Evolutionary conservation across 202 grass and related monocot species (phyloP).

Genomic region (Hordeum pubiflorum): DNA sequence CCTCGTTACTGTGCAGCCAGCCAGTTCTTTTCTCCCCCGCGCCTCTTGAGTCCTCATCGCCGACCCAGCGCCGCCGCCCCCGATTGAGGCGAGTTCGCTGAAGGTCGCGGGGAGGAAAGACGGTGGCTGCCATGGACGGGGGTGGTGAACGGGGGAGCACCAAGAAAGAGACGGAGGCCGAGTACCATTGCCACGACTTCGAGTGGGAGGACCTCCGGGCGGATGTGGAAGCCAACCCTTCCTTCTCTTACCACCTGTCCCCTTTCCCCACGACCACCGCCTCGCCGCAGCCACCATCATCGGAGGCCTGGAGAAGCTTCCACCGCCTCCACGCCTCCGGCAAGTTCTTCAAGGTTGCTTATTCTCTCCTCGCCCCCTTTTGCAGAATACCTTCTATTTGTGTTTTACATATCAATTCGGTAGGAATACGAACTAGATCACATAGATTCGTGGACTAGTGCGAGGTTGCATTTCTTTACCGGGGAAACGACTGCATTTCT

Average conservation of each 20-base stretch:
- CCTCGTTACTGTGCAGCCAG: too few relatives aligned
- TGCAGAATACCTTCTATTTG: background rate
- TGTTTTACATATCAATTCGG: background rate
- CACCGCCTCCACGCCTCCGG: conserved; percentile 69
- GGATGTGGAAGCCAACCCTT: conserved; percentile 55
- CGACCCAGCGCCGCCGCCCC: too few relatives aligned
- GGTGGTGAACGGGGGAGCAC: background rate
- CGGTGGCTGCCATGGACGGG: background rate
- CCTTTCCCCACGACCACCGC: conserved; percentile 19
- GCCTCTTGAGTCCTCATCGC: too few relatives aligned
- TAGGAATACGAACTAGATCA: background rate
- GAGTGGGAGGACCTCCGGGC: conserved; percentile 64
- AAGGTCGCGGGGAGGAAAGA: background rate
- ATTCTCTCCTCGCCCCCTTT: background rate
- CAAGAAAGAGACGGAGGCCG: conserved; percentile 31
- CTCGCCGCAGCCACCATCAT: conserved; percentile 23
- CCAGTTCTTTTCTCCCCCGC: too few relatives aligned
- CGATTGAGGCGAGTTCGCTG: background rate
- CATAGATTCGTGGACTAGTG: background rate
- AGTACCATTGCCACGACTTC: conserved; percentile 81
- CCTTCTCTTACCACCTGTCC: conserved; percentile 58
- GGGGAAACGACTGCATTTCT: background rate
- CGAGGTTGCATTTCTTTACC: background rate
- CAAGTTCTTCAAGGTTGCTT: conserved; percentile 73
- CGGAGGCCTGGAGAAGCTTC: conserved; percentile 82